These are phyloP conservation scores for Microbotryum intermedium DNA, from an alignment of 1,284 basidiomycete genomes.

Conservation along the genomic window DNA sequence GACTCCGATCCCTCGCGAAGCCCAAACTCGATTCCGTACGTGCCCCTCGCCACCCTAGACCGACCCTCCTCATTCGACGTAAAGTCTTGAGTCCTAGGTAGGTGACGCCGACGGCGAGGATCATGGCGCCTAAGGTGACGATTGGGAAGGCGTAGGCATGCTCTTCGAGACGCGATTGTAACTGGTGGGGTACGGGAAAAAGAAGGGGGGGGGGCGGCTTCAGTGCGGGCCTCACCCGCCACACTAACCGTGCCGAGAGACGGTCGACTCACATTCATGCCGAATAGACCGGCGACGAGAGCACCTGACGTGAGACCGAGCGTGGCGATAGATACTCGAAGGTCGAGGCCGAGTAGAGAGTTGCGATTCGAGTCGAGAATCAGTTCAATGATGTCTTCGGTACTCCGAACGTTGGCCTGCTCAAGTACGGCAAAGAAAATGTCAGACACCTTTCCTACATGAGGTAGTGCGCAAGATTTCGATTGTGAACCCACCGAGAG, in stretches of 20 bases:
- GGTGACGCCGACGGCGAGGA: conserved; percentile 37
- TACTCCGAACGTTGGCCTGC: conserved; percentile 84
- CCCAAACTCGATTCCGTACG: too few species aligned
- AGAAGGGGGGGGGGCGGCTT: background rate
- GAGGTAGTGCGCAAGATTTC: background rate
- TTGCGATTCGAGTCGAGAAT: conserved; percentile 96
- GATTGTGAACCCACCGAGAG: conserved; percentile 54
- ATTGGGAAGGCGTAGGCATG: conserved; percentile 41
- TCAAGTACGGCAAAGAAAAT: background rate
- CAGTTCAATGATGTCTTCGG: conserved; percentile 94
- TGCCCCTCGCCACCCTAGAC: conserved; percentile 20
- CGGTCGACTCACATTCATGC: conserved; percentile 50
- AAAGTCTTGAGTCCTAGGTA: conserved; percentile 34
- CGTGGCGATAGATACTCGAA: conserved; percentile 88
- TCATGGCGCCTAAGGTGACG: conserved; percentile 36
- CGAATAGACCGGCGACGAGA: conserved; percentile 83
- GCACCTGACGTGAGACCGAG: conserved; percentile 88
- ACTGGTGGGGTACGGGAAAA: conserved; percentile 25
- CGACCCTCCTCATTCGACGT: conserved; percentile 23
- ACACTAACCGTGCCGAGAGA: background rate
- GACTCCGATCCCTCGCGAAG: too few species aligned
- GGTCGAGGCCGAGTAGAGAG: conserved; percentile 77
- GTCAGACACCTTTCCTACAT: background rate
- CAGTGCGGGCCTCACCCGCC: background rate
- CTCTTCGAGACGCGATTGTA: conserved; percentile 39